phyloP scores from a whole-genome alignment of 2,329 filamentous ascomycete genomes.

The Thielaviopsis punctulata region DNA sequence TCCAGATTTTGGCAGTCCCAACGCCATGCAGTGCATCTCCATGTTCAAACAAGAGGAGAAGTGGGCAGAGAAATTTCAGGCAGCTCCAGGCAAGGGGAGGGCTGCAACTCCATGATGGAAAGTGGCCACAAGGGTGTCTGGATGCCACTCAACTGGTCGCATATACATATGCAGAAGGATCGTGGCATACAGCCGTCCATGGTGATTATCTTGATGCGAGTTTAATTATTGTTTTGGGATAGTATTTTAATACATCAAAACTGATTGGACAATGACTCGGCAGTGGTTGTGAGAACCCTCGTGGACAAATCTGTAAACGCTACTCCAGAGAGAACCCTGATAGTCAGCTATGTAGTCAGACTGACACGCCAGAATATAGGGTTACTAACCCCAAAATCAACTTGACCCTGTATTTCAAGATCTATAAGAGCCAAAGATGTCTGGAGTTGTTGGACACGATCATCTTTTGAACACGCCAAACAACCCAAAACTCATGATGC shows the following conservation, averaged over 20 bases:
- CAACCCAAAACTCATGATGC: neutral
- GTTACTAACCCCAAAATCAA: neutral
- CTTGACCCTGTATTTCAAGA: neutral
- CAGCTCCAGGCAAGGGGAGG: slow-evolving; percentile 30
- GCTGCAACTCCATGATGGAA: slow-evolving; percentile 13
- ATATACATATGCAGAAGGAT: neutral
- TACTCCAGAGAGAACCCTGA: neutral
- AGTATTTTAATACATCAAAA: neutral
- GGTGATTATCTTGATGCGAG: too few relatives aligned
- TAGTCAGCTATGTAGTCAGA: neutral
- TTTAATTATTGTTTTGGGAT: neutral
- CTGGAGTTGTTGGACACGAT: neutral
- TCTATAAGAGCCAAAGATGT: neutral
- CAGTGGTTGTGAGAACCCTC: neutral
- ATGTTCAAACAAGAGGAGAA: slow-evolving; percentile 35
- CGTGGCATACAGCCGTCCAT: too few relatives aligned
- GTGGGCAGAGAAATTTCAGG: slow-evolving; percentile 33
- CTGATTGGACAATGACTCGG: neutral
- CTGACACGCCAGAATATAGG: neutral
- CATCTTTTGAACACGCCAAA: neutral
- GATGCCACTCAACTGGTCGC: too few relatives aligned
- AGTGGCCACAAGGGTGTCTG: neutral
- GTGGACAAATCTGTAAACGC: neutral
- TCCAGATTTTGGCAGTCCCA: slow-evolving; percentile 33
- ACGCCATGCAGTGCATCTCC: slow-evolving; percentile 29